Evolutionary conservation across 2,329 filamentous ascomycete species (phyloP).

Genomic region (Laburnicola sp.): DNA sequence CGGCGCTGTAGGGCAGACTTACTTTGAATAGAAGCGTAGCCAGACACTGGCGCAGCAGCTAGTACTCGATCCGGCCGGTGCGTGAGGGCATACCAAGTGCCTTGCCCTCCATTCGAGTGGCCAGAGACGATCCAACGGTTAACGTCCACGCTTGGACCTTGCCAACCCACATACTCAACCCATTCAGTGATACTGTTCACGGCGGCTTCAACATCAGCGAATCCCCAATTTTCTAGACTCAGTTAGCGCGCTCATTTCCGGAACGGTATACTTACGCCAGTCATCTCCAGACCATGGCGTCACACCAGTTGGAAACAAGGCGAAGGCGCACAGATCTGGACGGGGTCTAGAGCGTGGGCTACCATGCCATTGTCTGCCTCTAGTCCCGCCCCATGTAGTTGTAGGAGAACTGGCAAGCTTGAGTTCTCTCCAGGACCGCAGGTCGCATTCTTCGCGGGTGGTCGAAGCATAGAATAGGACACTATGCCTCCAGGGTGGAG

Average conservation of each 20-base stretch:
- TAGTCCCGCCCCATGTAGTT: conserved; percentile 60
- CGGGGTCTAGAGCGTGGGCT: conserved; percentile 53
- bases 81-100: conserved; percentile 59
- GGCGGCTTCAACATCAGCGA: conserved; percentile 59
- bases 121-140: conserved; percentile 58
- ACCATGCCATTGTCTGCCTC: conserved; percentile 56
- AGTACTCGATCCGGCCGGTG: conserved; percentile 61
- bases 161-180: conserved; percentile 55
- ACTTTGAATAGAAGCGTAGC: conserved; percentile 61
- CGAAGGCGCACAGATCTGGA: conserved; percentile 60
- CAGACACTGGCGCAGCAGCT: conserved; percentile 60
- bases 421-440: conserved; percentile 23
- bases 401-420: conserved; percentile 54
- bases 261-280: conserved; percentile 53
- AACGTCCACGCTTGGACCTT: conserved; percentile 50
- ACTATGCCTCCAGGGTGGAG: conserved; percentile 57
- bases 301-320: conserved; percentile 59
- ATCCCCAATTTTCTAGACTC: conserved; percentile 56
- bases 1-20: neutral
- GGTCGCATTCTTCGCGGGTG: conserved; percentile 51
- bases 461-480: conserved; percentile 61
- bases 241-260: conserved; percentile 1
- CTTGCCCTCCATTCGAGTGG: conserved; percentile 65
- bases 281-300: conserved; percentile 64
- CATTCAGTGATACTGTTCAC: conserved; percentile 54